These are phyloP conservation scores for Phytophthora quininea DNA, from an alignment of 352 stramenopile genomes.

Conservation along the genomic window DNA sequence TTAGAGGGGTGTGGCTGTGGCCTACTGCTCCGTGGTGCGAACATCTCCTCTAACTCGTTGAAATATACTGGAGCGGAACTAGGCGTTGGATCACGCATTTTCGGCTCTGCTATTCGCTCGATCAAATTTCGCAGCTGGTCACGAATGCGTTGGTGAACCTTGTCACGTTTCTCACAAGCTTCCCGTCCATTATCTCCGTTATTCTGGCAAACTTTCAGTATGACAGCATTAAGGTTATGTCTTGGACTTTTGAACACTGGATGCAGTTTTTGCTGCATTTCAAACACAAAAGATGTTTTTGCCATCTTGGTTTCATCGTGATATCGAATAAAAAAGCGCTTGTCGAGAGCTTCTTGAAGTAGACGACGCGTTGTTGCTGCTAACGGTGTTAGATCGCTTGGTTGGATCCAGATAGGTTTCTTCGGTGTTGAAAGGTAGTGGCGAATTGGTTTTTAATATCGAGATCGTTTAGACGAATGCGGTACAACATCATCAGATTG, in stretches of 20 bases:
- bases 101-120: not conserved
- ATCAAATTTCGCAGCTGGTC: not conserved
- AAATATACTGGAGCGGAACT: not conserved
- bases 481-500: not conserved
- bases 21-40: not conserved
- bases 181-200: not conserved
- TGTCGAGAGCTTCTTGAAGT: not conserved
- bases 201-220: not conserved
- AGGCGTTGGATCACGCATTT: not conserved
- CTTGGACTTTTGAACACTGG: not conserved
- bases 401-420: not conserved
- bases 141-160: not conserved
- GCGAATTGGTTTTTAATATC: not conserved
- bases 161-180: not conserved
- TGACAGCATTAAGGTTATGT: not conserved
- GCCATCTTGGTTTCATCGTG: not conserved
- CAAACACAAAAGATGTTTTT: not conserved
- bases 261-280: too few species aligned
- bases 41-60: not conserved
- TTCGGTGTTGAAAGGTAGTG: not conserved
- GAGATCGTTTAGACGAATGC: not conserved
- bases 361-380: not conserved
- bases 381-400: too few species aligned
- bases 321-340: not conserved
- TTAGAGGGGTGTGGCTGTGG: not conserved